Base-by-base conservation (phyloP, 257 asterid species). In the Fraxinus anomala region DNA sequence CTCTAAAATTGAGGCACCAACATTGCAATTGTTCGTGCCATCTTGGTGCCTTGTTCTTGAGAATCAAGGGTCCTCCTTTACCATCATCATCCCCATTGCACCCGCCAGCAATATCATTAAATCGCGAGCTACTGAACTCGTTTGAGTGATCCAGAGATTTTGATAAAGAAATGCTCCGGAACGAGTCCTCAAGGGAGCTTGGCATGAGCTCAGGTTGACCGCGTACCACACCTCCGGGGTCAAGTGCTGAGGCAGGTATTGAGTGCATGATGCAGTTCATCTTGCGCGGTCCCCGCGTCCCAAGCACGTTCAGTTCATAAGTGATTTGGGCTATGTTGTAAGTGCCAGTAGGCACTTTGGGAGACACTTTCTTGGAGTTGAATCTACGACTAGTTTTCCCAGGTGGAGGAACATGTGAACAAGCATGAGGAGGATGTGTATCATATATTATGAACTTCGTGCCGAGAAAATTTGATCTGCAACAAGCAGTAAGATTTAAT, bases 21-120 rank as follows among this genome's bases (percentile, higher is more conserved):
- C 93, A 87, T 76, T 91, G 90, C 74, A 88, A 69, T 83, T 91
- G 91, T 59, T 91, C 94, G 51, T 91, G 94, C 94, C 94, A 91
- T 2, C 96, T 85, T 1, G 96, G 92, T 2, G 90, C 49, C 87
- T 91, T 91, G 86, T 91, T 91, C 83, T 85, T 86, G 30, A 91
- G 87, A 75, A 91, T 88, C 83, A 91, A 69, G 3, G 94, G 94
- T 85, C 68, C 71, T 0, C 66, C 28, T 61, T 89, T 91, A 10
- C 73, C 19, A 0, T 76, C 82, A 0, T 68, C 86, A 17, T 82
- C 91, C 9, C 63, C 87, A 17, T 72, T 75, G 26, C 82, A 70
- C 70, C 47, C 12, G 4, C 79, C 68, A 1, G 24, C 82, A 26
- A 76, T 65, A 7, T 87, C 95, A 0, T 89, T 86, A n/a, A 90